Base-by-base conservation (phyloP, 352 stramenopile species). In the Globisporangium iwayamae region DNA sequence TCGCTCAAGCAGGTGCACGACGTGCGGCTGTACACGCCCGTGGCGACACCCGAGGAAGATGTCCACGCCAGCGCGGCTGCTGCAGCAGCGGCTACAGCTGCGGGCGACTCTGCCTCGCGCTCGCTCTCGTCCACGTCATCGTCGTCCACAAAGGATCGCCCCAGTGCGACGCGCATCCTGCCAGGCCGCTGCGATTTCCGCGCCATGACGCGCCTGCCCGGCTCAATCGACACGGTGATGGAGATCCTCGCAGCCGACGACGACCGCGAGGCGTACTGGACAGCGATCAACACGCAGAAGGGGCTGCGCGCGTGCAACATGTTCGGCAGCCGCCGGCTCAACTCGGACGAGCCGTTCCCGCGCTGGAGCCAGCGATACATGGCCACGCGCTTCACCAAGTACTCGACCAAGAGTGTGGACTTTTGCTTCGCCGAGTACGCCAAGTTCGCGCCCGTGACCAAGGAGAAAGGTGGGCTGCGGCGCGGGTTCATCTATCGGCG, bases 401-500 rank as follows among this genome's bases (percentile, higher is more conserved):
- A 87, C 52, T 73, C 70, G 61, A 59, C 61, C 1, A 76, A 76
- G 30, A 71, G 78, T n/a, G 67, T 90, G 45, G 81, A 90, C 58
- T 75, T 69, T 52, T 90, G 79, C 72, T 86, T 76, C 41, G 72
- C 72, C n/a, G 83, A 92, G 61, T 92, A 89, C 63, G 76, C 74
- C 1, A 71, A 69, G 25, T 72, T 69, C 56, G 32, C 58, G 28
- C 46, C 46, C n/a, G 59, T 25, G 47, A 53, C 55, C 16, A 67
- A 51, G 72, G 65, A 4, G 41, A 48, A 20, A 11, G 67, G 47
- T 53, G 57, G 60, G 66, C 57, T 70, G 41, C 65, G 70, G 1
- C 75, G 76, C n/a, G 84, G 76, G 13, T 90, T 86, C 63, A 74
- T 93, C 48, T 93, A 93, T 68, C 80, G 84, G 1, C 78, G 84